Percentiles rank a stretch among this genome's conserved stretches.
Conservation (phyloP, 2,329 filamentous ascomycete species). For the Epichloe sibirici region DNA sequence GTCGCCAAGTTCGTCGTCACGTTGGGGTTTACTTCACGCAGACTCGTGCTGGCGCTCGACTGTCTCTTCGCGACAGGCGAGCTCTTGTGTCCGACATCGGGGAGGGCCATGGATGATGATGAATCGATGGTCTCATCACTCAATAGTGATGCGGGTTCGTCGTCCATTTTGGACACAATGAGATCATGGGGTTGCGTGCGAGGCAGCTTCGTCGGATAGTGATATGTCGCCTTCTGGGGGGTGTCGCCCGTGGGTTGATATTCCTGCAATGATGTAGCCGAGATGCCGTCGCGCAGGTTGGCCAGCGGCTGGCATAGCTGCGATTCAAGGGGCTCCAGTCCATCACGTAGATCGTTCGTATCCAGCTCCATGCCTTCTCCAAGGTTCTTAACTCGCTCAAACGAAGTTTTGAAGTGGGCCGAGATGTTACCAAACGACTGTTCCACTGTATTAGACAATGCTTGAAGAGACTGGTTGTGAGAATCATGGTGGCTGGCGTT, state of each 20-base stretch:
- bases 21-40: slow-evolving; percentile 45
- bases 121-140: slow-evolving; percentile 15
- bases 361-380: slow-evolving; percentile 54
- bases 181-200: slow-evolving; percentile 46
- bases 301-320: slow-evolving; percentile 57
- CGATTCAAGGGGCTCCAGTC: slow-evolving; percentile 46
- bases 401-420: slow-evolving; percentile 56
- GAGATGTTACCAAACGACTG: slow-evolving; percentile 61
- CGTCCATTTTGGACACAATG: slow-evolving; percentile 30
- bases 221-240: slow-evolving; percentile 68
- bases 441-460: slow-evolving; percentile 56
- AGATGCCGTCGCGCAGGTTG: slow-evolving; percentile 58
- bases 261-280: slow-evolving; percentile 54
- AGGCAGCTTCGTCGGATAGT: slow-evolving; percentile 68
- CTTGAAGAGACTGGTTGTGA: slow-evolving; percentile 53
- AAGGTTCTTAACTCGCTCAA: slow-evolving; percentile 55
- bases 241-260: slow-evolving; percentile 80
- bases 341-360: slow-evolving; percentile 43
- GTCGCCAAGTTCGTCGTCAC: slow-evolving; percentile 29
- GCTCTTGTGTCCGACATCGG: slow-evolving; percentile 13
- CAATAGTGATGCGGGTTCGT: slow-evolving; percentile 6
- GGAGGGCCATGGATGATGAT: slow-evolving; percentile 28
- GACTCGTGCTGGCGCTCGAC: slow-evolving; percentile 26
- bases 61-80: slow-evolving; percentile 12
- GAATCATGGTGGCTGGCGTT: slow-evolving; percentile 66